Conservation (phyloP, 75 land plant genomes). For the Sequoia sempervirens region DNA sequence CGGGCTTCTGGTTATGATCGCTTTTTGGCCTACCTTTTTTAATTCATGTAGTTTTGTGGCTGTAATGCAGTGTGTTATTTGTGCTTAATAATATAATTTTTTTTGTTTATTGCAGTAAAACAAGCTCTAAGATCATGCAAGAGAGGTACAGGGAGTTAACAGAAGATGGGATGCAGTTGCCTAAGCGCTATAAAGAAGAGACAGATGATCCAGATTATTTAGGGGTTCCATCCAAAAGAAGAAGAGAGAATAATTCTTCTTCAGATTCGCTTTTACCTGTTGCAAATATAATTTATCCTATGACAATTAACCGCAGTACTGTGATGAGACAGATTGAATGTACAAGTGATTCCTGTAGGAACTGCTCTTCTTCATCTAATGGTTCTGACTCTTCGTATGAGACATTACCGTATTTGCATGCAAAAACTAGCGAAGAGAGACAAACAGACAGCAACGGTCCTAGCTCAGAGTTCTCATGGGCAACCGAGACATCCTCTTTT, state of each 20-base stretch:
- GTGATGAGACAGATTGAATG: not conserved
- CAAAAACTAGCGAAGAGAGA: slow-evolving; percentile 1
- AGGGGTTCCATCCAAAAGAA: not conserved
- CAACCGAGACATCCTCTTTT: slow-evolving; percentile 4
- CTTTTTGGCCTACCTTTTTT: not conserved
- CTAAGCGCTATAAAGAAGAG: not conserved
- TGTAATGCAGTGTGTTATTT: not conserved
- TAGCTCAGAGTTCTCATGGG: slow-evolving; percentile 8
- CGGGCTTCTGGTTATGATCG: not conserved
- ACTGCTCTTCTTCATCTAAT: not conserved
- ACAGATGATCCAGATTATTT: not conserved
- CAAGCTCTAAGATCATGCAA: slow-evolving; percentile 2
- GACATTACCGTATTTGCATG: slow-evolving; percentile 1
- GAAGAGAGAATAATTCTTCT: not conserved
- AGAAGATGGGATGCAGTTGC: not conserved
- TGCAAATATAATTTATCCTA: not conserved
- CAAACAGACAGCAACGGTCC: slow-evolving; percentile 1
- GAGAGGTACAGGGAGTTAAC: not conserved
- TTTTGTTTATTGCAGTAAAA: not conserved
- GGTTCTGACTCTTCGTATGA: not conserved
- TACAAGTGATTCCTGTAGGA: not conserved
- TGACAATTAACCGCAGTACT: not conserved
- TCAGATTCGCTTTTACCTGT: not conserved
- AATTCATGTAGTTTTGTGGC: not conserved
- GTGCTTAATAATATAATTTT: not conserved